Conservation (phyloP, 805 yeast genomes). For the Suhomyces canberraensis region DNA sequence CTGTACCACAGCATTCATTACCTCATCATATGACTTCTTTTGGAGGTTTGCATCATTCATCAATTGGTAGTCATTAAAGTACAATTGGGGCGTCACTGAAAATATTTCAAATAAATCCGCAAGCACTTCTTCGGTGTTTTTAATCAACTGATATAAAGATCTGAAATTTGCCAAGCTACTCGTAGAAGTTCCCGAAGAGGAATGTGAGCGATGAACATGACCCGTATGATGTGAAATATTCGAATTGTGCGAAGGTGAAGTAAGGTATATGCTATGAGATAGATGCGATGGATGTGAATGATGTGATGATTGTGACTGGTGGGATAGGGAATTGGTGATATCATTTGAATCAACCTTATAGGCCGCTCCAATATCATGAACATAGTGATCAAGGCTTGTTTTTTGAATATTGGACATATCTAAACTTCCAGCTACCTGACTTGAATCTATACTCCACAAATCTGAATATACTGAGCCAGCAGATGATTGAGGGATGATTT, state of each 20-base stretch:
- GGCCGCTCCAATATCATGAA: conserved; percentile 5
- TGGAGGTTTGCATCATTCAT: conserved; percentile 18
- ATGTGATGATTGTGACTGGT: neutral
- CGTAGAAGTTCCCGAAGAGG: conserved; percentile 2
- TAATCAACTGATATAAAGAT: conserved; percentile 2
- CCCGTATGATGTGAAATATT: neutral
- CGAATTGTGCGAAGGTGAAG: neutral
- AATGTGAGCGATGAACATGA: conserved; percentile 1
- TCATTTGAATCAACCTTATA: neutral
- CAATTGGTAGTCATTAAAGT: conserved; percentile 25
- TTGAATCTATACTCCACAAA: conserved; percentile 5
- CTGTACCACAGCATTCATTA: conserved; percentile 8
- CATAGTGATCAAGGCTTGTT: conserved; percentile 18
- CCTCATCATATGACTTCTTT: conserved; percentile 9
- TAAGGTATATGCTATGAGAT: neutral
- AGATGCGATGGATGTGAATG: neutral
- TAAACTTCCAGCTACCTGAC: neutral
- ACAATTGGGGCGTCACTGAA: conserved; percentile 30
- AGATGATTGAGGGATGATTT: conserved; percentile 1
- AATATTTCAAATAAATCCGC: conserved; percentile 33
- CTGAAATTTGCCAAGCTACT: conserved; percentile 3
- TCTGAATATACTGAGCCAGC: conserved; percentile 5
- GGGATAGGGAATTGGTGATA: neutral
- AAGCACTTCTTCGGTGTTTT: conserved; percentile 23
- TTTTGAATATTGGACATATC: conserved; percentile 8